Base-by-base conservation (phyloP, 1,139 yeast genomes). In the Wickerhamiella pararugosa region DNA sequence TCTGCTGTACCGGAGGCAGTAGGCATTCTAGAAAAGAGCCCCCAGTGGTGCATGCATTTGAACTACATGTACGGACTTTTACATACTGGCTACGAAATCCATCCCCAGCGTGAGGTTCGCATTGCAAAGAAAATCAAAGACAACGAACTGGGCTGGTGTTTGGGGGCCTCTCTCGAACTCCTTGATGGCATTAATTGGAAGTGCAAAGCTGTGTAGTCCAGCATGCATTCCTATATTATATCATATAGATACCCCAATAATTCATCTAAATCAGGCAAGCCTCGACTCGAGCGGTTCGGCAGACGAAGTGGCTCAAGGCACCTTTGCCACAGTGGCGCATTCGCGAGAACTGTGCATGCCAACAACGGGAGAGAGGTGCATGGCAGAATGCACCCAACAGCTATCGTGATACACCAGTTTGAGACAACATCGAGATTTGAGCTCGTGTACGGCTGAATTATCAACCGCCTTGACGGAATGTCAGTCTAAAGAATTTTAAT, bases 111-210 rank as follows among this genome's bases (percentile, higher is more conserved):
- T 60, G 97, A 87, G 61, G 75, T 90, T 53, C 80, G 74, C 60
- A 90, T 96, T 6, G 97, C 97, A 6, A 76, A 83, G 65, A 84
- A 75, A 57, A 84, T 90, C 51, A 80, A 76, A 46, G 76, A 77
- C 55, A 86, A 83, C 55, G 98, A 90, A 63, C 69, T 90, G 42
- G 98, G 97, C 31, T 90, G 99, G 99, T 90, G 98, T 65, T 69
- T 90, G 48, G 99, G 99, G 51, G 98, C 98, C 2, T 83, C 96
- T 1, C 70, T 90, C 55, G 97, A 97, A 3, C 67, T 90, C 51
- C 68, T 90, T 52, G 90, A 82, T 49, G 66, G 69, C 49, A 60
- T 62, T 33, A 61, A 63, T 43, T 84, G 95, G 95, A 70, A 66
- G 44, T 86, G 95, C 65, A 45, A 48, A 39, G 40, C 47, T 25